Percentiles rank a stretch among this genome's conserved stretches.
Evolutionary conservation across 768 basidiomycete species (phyloP).

Genomic region (Coprinopsis strossmayeri): DNA sequence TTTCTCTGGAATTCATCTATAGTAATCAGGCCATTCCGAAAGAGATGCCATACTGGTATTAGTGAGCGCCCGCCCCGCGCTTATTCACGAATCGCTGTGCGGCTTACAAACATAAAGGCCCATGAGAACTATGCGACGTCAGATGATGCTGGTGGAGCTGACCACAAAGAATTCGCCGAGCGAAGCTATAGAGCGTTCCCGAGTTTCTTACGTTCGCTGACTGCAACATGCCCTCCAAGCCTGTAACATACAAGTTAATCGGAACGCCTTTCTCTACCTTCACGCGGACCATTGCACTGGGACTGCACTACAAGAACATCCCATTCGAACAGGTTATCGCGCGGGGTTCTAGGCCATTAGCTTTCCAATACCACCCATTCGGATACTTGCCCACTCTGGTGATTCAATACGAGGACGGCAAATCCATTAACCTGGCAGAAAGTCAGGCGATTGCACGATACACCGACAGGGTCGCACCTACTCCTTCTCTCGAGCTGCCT

Average conservation of each 20-base stretch:
- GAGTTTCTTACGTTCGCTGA: no score
- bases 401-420: conserved; percentile 15
- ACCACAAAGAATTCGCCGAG: no score
- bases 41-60: no score
- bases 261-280: conserved; percentile 30
- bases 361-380: conserved; percentile 22
- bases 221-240: background rate
- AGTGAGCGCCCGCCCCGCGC: no score
- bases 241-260: conserved; percentile 16
- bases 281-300: conserved; percentile 25
- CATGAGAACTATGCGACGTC: no score
- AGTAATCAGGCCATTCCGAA: no score
- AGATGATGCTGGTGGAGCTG: no score
- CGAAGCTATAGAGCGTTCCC: no score
- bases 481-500: conserved; percentile 20
- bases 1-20: no score
- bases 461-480: conserved; percentile 23
- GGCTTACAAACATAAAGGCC: no score
- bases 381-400: conserved; percentile 26
- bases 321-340: conserved; percentile 19
- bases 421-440: conserved; percentile 20
- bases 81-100: no score
- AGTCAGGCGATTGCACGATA: conserved; percentile 27
- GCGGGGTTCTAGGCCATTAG: conserved; percentile 17
- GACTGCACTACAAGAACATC: conserved; percentile 23